Evolutionary conservation across 805 yeast genomes (phyloP), one percentile per base, ranked within the genome.

Genomic region (Saccharomycopsis fibuligera): DNA sequence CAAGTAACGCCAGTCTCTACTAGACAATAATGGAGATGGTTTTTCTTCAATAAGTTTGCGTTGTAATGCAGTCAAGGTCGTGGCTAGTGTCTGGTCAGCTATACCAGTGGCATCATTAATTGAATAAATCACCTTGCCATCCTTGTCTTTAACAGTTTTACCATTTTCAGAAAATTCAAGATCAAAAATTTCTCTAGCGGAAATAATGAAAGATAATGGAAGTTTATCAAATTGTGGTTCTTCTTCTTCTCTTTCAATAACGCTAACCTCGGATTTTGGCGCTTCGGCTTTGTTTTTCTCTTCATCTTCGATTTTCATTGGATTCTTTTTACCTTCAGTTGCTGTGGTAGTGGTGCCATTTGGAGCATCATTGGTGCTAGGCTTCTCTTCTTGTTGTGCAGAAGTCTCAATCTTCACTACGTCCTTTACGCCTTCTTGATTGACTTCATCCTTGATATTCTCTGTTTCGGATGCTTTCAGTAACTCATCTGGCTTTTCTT

Each of bases 41-140:
- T 70, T 66, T 59, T 86, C 96, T 57, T 84, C 95, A 21, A 83
- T 64, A 14, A 78, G 56, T 59, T 86, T 87, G 41, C 86, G 67
- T 58, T 83, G 81, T 24, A 68, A 49, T 1, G 55, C 45, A 2
- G 42, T 35, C 5, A 49, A 16, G 5, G 22, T 22, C 5, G 19
- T 30, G 25, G 21, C 38, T 22, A 25, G 24, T 21, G 25, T 46
- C 47, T 27, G 30, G n/a, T 30, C 35, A n/a, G n/a, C n/a, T n/a
- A n/a, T n/a, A n/a, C n/a, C n/a, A n/a, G n/a, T n/a, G n/a, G n/a
- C n/a, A n/a, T n/a, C n/a, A 35, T 31, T 47, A 22, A 22, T 30
- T 16, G 21, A 14, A 30, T 38, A 42, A 37, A 48, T 39, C 5
- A 45, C n/a, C 6, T 37, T 37, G 5, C 47, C 47, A 6, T 41